Base-by-base conservation (phyloP, 805 yeast genomes). In the Metschnikowia picachoensis region DNA sequence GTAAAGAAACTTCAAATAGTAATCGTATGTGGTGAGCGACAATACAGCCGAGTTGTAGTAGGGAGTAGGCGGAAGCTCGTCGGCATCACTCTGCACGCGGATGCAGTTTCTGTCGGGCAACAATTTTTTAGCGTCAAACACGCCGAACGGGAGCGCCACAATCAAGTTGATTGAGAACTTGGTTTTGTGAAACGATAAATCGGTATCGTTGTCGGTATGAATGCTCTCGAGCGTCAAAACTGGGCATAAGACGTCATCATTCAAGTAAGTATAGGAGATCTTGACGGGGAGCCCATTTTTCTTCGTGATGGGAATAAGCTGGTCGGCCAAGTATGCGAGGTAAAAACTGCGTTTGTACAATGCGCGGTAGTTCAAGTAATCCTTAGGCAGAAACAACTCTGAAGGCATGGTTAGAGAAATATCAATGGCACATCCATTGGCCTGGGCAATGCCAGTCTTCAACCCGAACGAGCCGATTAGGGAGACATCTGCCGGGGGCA, bases 381-480 rank as follows among this genome's bases (percentile, higher is more conserved):
- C 99, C 67, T 94, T 94, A 42, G 84, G 82, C 59, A 85, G 90
- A 60, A 94, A 85, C 39, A 86, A 62, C 27, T 69, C 66, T 42
- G 70, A 66, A 6, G 97, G 96, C 91, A 94, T 92, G 4, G 87
- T 82, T 35, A 92, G 72, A 30, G 86, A 75, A 28, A 94, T 77
- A 62, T 94, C 99, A 17, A 92, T 78, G 5, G 87, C 70, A 62
- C 80, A 72, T 0, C 87, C 85, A 32, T 66, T 59, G 25, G 84
- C 83, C 51, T 77, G 77, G 39, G 80, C 76, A 20, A 87, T 83
- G 3, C 86, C 89, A 0, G 96, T 82, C 57, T 88, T 88, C 53
- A 92, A 72, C 3, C 96, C 94, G 70, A 88, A 92, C 7, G 96
- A 82, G 1, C 99, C 98, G 8, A 88, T 85, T 34, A 94, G 74